These are phyloP conservation scores for Penicillium malachiteum DNA, from an alignment of 495 filamentous ascomycete species.

Conservation along the genomic window DNA sequence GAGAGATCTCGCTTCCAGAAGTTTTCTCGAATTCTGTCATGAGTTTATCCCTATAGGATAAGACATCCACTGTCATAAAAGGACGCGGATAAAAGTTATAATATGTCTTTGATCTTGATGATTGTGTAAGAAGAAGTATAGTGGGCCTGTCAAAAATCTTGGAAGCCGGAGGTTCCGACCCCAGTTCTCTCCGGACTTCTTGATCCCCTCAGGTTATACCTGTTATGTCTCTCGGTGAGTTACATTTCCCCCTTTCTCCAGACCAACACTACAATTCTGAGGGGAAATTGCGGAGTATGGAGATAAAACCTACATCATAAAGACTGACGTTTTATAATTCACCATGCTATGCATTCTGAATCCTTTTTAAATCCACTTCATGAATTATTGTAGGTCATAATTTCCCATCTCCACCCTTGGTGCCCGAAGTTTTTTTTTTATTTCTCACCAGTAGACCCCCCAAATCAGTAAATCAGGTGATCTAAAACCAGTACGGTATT, in stretches of 20 bases:
- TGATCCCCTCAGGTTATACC: conserved; percentile 12
- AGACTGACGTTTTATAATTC: no score
- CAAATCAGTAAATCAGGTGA: no score
- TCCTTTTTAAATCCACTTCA: no score
- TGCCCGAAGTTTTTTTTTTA: neutral
- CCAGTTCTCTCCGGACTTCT: conserved; percentile 21
- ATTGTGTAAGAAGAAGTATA: neutral
- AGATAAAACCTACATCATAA: neutral
- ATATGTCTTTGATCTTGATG: neutral
- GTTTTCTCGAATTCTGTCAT: neutral
- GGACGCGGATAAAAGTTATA: neutral
- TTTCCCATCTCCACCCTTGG: neutral
- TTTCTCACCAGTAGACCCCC: neutral
- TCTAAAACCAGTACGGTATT: no score
- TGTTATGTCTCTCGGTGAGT: conserved; percentile 24
- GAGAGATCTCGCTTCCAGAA: conserved; percentile 5
- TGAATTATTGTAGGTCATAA: neutral
- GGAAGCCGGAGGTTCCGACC: conserved; percentile 19
- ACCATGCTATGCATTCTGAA: no score
- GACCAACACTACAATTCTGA: conserved; percentile 2
- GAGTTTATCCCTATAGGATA: neutral
- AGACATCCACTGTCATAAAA: neutral
- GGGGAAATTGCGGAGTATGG: conserved; percentile 26
- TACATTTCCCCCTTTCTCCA: conserved; percentile 3
- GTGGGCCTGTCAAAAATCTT: neutral